Base-by-base conservation (phyloP, 2,329 filamentous ascomycete genomes). In the Cladosporium sp. region DNA sequence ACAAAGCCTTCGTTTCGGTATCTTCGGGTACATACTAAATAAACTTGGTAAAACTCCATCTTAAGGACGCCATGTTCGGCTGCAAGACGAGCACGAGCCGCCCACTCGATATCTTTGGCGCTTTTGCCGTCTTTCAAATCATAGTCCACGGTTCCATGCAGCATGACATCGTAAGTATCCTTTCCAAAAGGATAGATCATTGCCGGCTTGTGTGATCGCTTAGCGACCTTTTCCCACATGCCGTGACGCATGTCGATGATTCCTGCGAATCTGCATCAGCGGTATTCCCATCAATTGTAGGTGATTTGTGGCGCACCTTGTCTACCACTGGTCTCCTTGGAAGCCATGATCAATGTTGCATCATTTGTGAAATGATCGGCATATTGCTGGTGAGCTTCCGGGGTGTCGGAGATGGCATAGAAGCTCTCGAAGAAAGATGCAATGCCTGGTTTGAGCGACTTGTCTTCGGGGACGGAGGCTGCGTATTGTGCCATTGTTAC, bases 11-110 rank as follows among this genome's bases (percentile, higher is more conserved):
- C 2, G n/a, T 30, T n/a, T n/a, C n/a, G n/a, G n/a, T n/a, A n/a
- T n/a, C n/a, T n/a, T 5, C 45, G 20, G 17, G 15, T n/a, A 28
- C 78, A 72, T 61, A 82, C 80, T 64, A 83, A 61, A 65, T 82
- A 83, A 5, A 83, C 80, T 67, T 83, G 80, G 67, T 84, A 83
- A 62, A 78, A 80, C 30, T 75, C 71, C 73, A 82, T 75, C 70
- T 76, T 82, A 67, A 84, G 80, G 63, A 76, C 77, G 3, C 80
- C 83, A 47, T 80, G 77, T 45, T 74, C 74, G 5, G 80, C 78
- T 28, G 76, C 70, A 45, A 87, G 76, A 55, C 81, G 74, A 3
- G 80, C 83, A 61, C 80, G 73, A 54, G 76, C 83, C 17, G 80
- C 79, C 83, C 83, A 86, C 11, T 83, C 80, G 3, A 82, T 68